Evolutionary conservation across 1,139 yeast species (phyloP), one percentile per base, ranked within the genome.

Genomic region (Yamadazyma triangularis): DNA sequence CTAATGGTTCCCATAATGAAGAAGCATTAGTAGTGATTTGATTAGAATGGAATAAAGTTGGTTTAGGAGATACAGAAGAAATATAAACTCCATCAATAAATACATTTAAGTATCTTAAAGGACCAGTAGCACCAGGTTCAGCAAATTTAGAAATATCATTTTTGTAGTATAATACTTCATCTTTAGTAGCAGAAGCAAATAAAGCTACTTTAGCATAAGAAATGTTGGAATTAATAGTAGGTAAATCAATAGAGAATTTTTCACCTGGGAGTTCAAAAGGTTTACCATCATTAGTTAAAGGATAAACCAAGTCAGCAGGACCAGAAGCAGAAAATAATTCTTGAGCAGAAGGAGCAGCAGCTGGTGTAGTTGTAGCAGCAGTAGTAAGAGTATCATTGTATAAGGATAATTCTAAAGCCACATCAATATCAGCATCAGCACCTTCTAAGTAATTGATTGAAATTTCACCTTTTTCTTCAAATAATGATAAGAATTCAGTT

Each of bases 41-140:
- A 22, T 52, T 50, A 22, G 56, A 37, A 31, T 52, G 58, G 45
- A 44, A 51, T 28, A 55, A 46, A 19, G 48, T 41, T 33, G 61
- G 58, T 38, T 54, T 51, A 32, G 59, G 56, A 25, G 47, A 36
- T 25, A 54, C 32, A 5, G 58, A 36, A n/a, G 47, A 42, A 23
- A 52, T 39, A 30, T 41, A 54, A 21, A 49, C 31, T 23, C 40
- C 44, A 32, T 51, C 42, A 31, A 48, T 41, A 29, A 42, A 56
- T 9, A 55, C 47, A 32, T 53, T 53, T 26, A 55, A 39, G 35
- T 45, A 47, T 35, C 61, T 45, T 20, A 56, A 34, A 14, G 60
- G 60, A 29, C 41, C 42, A 14, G 38, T 41, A 15, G 33, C 14
- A 13, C 30, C 32, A 11, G 41, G 38, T 29, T 31, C 42, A 28